phyloP scores from a whole-genome alignment of 75 land plant species.

The Gnetum montanum region DNA sequence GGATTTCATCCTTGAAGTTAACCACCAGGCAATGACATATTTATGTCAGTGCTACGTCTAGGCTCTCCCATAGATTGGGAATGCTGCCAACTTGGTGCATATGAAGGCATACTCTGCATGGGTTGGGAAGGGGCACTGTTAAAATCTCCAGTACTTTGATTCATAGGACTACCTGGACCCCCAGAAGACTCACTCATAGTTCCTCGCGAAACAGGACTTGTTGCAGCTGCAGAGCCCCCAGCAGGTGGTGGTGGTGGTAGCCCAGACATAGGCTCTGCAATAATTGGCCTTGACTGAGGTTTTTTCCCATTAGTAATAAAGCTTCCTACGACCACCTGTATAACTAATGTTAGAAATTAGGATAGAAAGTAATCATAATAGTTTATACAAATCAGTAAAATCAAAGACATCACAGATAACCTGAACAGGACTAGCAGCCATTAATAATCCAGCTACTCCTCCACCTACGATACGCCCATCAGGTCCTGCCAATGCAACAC shows the following conservation, averaged over 20 bases:
- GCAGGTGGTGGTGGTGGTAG: constrained; percentile 2
- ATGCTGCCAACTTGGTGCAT: constrained; percentile 17
- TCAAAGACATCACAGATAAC: constrained; percentile 21
- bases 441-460: constrained; percentile 75
- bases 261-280: not conserved
- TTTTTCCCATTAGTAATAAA: constrained; percentile 22
- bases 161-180: constrained; percentile 21
- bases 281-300: not conserved
- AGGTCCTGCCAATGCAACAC: constrained; percentile 72
- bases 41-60: constrained; percentile 6
- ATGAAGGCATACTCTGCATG: constrained; percentile 17
- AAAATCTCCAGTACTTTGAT: constrained; percentile 13
- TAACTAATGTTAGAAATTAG: not conserved
- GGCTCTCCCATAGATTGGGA: constrained; percentile 15
- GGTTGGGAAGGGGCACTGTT: constrained; percentile 19
- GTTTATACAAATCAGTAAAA: not conserved
- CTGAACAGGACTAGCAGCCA: constrained; percentile 91
- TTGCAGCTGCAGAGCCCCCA: constrained; percentile 1
- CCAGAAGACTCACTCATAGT: constrained; percentile 25
- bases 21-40: constrained; percentile 7
- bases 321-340: constrained; percentile 32
- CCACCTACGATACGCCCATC: constrained; percentile 91
- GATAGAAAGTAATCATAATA: not conserved
- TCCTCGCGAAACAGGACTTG: constrained; percentile 17
- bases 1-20: too few species aligned